These are phyloP conservation scores for Nadsonia fulvescens DNA, from an alignment of 805 yeast species.

Conservation along the genomic window DNA sequence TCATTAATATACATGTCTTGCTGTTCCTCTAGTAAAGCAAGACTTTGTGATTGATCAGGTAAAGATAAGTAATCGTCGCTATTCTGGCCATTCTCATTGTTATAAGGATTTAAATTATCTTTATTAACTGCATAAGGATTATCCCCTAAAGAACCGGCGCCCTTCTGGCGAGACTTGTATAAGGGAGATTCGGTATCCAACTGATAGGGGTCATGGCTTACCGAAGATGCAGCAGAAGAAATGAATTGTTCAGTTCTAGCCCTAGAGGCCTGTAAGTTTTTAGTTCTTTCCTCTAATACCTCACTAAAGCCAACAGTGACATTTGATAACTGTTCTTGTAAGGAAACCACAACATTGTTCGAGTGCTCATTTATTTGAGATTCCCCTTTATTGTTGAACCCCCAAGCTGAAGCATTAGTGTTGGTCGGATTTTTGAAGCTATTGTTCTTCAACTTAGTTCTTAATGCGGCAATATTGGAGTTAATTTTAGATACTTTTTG, in stretches of 20 bases:
- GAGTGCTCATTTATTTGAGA: slow-evolving; percentile 58
- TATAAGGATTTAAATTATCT: too few species aligned
- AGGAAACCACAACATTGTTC: slow-evolving; percentile 68
- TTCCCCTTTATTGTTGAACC: slow-evolving; percentile 26
- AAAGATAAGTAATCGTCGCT: slow-evolving; percentile 37
- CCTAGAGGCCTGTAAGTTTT: slow-evolving; percentile 62
- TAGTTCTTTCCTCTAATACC: slow-evolving; percentile 78
- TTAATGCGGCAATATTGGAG: slow-evolving; percentile 44
- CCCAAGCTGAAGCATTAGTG: slow-evolving; percentile 18
- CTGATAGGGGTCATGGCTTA: slow-evolving; percentile 7
- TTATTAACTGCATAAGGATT: slow-evolving; percentile 8
- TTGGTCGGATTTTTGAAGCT: too few species aligned
- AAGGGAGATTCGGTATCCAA: slow-evolving; percentile 7
- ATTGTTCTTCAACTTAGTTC: slow-evolving; percentile 29
- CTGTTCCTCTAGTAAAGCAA: slow-evolving; percentile 76
- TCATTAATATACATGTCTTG: slow-evolving; percentile 58
- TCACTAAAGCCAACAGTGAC: slow-evolving; percentile 81
- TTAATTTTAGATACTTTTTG: slow-evolving; percentile 78
- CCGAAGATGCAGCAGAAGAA: slow-evolving; percentile 23
- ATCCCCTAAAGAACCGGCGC: too few species aligned
- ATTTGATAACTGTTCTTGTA: slow-evolving; percentile 80
- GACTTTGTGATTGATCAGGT: slow-evolving; percentile 77
- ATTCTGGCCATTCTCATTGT: too few species aligned
- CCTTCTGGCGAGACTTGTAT: too few species aligned
- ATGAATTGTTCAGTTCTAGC: slow-evolving; percentile 73